Conservation (phyloP, 495 filamentous ascomycete genomes). For the Xylaria scruposa region DNA sequence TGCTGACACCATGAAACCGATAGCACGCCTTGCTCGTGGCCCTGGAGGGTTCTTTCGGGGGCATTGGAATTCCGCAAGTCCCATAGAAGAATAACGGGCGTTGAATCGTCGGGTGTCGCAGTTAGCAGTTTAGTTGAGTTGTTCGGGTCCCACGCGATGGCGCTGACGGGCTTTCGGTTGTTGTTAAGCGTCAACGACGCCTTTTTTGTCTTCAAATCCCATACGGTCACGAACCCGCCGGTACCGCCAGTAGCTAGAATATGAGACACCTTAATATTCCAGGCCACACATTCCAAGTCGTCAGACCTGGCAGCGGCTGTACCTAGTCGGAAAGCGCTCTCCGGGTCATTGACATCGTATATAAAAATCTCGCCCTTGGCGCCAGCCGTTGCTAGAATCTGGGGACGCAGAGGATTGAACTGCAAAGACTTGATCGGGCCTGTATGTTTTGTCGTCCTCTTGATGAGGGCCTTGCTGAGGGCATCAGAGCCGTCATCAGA, state of each 20-base stretch:
- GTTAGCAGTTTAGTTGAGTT: constrained; percentile 93
- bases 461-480: constrained; percentile 81
- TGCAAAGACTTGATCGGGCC: constrained; percentile 94
- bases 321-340: constrained; percentile 86
- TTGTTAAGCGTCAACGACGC: constrained; percentile 96
- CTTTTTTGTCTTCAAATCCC: constrained; percentile 97
- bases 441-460: constrained; percentile 88
- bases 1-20: constrained; percentile 96
- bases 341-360: constrained; percentile 88
- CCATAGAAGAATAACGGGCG: constrained; percentile 90
- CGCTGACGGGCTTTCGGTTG: constrained; percentile 90
- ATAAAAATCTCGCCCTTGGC: constrained; percentile 96
- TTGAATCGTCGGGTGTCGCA: constrained; percentile 87
- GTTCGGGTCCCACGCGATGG: constrained; percentile 96
- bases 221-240: constrained; percentile 95
- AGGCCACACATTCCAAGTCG: constrained; percentile 93
- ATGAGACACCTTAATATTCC: constrained; percentile 98
- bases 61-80: constrained; percentile 95
- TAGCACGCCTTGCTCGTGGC: constrained; percentile 90
- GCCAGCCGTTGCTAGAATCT: constrained; percentile 90
- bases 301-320: constrained; percentile 86
- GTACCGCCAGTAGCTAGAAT: constrained; percentile 94
- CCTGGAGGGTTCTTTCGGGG: constrained; percentile 84
- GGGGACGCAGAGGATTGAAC: constrained; percentile 94
- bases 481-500: constrained; percentile 67